phyloP scores from a whole-genome alignment of 2,329 filamentous ascomycete species.

The Verticillium isaacii region DNA sequence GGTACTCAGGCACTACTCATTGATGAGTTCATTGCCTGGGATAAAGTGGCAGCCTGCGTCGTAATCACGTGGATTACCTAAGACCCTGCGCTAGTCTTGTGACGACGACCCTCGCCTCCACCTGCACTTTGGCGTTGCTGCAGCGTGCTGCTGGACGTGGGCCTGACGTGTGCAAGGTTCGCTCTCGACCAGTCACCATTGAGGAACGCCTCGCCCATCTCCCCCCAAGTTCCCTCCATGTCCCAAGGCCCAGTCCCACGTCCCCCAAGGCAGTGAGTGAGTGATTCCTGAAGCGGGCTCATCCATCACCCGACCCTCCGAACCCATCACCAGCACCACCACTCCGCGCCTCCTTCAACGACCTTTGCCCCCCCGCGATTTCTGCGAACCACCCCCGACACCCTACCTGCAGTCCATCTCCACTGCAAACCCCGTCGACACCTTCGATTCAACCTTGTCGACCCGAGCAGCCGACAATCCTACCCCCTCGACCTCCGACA shows the following conservation, averaged over 20 bases:
- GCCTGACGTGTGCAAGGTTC: background rate
- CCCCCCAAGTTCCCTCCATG: background rate
- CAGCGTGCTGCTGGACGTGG: background rate
- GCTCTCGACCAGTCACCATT: background rate
- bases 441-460: constrained; percentile 6
- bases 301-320: constrained; percentile 2
- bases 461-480: constrained; percentile 4
- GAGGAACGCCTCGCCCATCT: background rate
- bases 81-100: background rate
- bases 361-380: background rate
- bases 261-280: constrained; percentile 13
- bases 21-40: too few relatives aligned
- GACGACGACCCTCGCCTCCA: background rate
- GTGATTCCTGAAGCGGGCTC: constrained; percentile 11
- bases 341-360: background rate
- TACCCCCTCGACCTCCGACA: constrained; percentile 16
- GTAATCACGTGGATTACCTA: constrained; percentile 4
- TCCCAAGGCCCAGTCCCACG: constrained; percentile 3
- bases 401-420: background rate
- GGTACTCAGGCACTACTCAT: too few relatives aligned
- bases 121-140: background rate
- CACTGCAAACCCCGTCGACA: background rate
- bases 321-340: constrained; percentile 6
- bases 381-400: background rate
- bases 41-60: constrained; percentile 1